Evolutionary conservation across 805 yeast species (phyloP), one percentile per base, ranked within the genome.

Genomic region (Kluyveromyces siamensis): DNA sequence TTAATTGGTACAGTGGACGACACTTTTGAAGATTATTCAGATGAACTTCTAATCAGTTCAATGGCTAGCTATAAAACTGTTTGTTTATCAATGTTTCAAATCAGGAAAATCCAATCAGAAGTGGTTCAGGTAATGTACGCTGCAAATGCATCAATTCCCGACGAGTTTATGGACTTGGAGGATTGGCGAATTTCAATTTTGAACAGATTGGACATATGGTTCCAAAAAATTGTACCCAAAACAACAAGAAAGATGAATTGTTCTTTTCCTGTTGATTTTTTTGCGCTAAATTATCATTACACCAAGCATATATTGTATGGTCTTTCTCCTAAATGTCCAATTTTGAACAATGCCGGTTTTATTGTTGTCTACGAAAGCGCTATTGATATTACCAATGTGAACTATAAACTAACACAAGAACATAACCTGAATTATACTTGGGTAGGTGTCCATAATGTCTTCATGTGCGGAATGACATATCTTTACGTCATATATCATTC

Each of bases 361-460:
- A 55, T 72, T 37, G 72, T 74, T 40, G 78, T 87, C 11, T 74
- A 77, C 10, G 80, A 77, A 25, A 77, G 90, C 0, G 78, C 93
- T 1, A 76, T 75, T 55, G 83, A 82, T 41, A 75, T 87, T 36
- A 82, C 88, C 47, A 68, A 72, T 35, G 75, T 81, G 30, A 89
- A 86, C 61, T 69, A 75, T 45, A 76, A 75, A 46, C 67, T 89
- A 37, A 77, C 75, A 55, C 63, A 70, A n/a, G 72, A 72, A 27
- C 77, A 76, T 56, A 71, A 77, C 43, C 74, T 88, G 51, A 87
- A 87, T 63, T 89, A 86, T 65, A 87, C 96, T 0, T 89, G 96
- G 96, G 90, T 89, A 1, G 93, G 95, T 0, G 90, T 87, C 2
- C 95, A 88, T 63, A 88, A 87, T 61, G 70, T 87, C 47, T 87